Evolutionary conservation across 306 rosid genomes (phyloP).

Genomic region (Spatholobus suberectus): DNA sequence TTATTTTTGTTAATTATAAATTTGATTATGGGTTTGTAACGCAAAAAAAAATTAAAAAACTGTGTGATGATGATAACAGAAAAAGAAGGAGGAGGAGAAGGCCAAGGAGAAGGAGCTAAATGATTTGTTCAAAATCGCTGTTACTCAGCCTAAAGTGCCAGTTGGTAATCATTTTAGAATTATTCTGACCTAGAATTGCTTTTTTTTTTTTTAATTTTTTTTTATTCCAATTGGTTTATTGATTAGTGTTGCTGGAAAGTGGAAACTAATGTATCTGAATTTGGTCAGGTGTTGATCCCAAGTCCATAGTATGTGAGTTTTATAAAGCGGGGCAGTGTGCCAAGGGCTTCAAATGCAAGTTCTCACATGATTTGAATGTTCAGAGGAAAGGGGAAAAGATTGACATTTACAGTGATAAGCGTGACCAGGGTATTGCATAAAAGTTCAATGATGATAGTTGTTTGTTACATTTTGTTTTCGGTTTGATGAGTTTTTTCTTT

Average conservation of each 20-base stretch:
- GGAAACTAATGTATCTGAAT: background rate
- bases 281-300: constrained; percentile 93
- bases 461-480: constrained; percentile 9
- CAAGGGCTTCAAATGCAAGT: constrained; percentile 98
- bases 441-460: background rate
- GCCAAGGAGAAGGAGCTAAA: constrained; percentile 94
- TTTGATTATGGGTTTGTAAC: background rate
- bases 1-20: background rate
- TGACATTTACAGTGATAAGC: constrained; percentile 89
- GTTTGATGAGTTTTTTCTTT: background rate
- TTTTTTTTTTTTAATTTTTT: background rate
- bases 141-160: constrained; percentile 95
- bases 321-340: constrained; percentile 91
- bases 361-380: constrained; percentile 93
- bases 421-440: constrained; percentile 68
- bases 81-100: constrained; percentile 96
- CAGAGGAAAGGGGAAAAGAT: constrained; percentile 99
- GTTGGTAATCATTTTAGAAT: constrained; percentile 58
- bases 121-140: constrained; percentile 90
- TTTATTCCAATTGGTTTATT: background rate
- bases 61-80: constrained; percentile 54
- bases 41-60: too few relatives aligned
- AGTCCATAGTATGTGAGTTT: constrained; percentile 93
- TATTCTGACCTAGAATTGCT: background rate
- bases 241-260: background rate